These are phyloP conservation scores for Fraxinus nigra DNA, from an alignment of 305 asterid genomes.

Conservation along the genomic window DNA sequence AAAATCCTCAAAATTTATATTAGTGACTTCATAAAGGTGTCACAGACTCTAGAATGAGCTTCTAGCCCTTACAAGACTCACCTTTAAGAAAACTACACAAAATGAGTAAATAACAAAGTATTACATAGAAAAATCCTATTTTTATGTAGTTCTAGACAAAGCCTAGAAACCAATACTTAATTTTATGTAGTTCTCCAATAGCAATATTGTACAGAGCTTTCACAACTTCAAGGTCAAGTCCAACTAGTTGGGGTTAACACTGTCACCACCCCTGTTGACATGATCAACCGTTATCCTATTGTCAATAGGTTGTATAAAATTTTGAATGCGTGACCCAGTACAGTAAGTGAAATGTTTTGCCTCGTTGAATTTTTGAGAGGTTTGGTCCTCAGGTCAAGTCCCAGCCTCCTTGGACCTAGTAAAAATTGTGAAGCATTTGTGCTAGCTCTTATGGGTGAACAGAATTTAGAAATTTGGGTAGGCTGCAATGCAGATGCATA, in stretches of 20 bases:
- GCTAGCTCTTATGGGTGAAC: neutral
- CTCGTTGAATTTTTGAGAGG: neutral
- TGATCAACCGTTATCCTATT: neutral
- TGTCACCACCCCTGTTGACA: neutral
- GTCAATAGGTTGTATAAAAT: neutral
- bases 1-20: neutral
- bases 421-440: neutral
- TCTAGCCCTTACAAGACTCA: neutral
- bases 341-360: neutral
- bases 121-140: neutral
- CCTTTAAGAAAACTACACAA: neutral
- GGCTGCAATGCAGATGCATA: neutral
- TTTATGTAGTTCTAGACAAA: neutral
- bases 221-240: conserved; percentile 1
- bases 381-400: neutral
- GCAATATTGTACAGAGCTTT: neutral
- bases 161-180: neutral
- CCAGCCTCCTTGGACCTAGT: neutral
- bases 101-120: neutral
- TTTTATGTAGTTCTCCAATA: neutral
- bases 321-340: neutral
- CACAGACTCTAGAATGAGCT: neutral
- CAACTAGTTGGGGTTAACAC: neutral
- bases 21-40: neutral
- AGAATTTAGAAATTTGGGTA: neutral